These are phyloP conservation scores for Nicotiana knightiana DNA, from an alignment of 257 asterid species.

Conservation along the genomic window DNA sequence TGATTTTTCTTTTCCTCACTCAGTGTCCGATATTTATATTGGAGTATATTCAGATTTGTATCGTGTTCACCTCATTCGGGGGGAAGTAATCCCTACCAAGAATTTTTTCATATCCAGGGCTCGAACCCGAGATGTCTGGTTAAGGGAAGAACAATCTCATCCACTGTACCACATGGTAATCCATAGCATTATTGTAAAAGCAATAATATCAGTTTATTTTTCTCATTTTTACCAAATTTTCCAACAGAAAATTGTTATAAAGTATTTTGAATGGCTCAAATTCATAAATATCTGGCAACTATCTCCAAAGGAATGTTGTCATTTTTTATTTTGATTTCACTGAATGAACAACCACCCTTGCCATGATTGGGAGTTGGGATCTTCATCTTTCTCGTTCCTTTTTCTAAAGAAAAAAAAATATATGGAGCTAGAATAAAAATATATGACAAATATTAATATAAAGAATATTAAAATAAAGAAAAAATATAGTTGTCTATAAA, in stretches of 20 bases:
- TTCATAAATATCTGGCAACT: background rate
- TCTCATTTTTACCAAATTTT: background rate
- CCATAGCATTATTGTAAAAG: background rate
- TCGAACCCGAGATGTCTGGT: no score
- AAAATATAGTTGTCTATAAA: background rate
- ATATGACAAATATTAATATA: no score
- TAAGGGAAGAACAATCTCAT: no score
- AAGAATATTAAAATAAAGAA: background rate
- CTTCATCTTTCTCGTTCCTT: background rate
- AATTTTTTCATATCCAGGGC: no score
- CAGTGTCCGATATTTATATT: no score
- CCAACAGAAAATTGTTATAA: background rate
- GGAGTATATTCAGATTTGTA: no score
- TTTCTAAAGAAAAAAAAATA: background rate
- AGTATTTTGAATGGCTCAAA: background rate
- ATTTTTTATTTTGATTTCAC: background rate
- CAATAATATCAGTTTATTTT: background rate
- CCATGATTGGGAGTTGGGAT: background rate
- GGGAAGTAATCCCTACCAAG: no score
- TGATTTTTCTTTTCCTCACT: no score
- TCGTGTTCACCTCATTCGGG: no score
- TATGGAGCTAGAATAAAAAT: background rate
- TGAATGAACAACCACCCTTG: background rate
- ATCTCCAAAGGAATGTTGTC: background rate
- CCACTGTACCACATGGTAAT: no score